Evolutionary conservation across 305 asterid genomes (phyloP).

Genomic region (Solanum hybrid): DNA sequence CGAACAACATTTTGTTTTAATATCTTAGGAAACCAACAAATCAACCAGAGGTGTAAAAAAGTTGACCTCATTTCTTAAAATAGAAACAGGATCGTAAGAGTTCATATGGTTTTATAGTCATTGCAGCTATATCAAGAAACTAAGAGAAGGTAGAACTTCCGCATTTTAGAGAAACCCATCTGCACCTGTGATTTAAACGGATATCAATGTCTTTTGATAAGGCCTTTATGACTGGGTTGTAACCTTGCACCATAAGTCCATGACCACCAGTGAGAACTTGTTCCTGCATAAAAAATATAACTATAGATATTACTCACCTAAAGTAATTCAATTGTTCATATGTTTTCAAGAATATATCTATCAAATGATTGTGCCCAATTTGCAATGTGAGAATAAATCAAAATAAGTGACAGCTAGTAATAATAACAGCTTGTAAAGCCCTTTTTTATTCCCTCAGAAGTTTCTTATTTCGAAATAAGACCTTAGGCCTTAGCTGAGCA

Average conservation of each 20-base stretch:
- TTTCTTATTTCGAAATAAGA: background rate
- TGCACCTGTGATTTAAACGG: constrained; percentile 84
- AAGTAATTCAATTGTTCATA: background rate
- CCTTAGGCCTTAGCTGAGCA: background rate
- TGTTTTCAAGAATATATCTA: background rate
- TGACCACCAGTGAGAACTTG: constrained; percentile 95
- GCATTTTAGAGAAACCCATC: background rate
- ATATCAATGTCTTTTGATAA: constrained; percentile 40
- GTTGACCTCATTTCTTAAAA: background rate
- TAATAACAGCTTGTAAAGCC: background rate
- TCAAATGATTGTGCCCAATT: background rate
- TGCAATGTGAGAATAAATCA: background rate
- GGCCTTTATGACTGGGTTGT: constrained; percentile 69
- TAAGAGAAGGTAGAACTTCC: background rate
- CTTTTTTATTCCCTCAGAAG: no score
- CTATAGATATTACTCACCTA: background rate
- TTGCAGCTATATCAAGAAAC: background rate
- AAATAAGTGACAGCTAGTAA: background rate
- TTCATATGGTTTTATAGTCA: background rate
- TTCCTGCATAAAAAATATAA: constrained; percentile 44
- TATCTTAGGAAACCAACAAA: background rate
- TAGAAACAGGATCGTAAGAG: background rate
- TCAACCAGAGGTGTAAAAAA: background rate
- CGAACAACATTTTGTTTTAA: background rate
- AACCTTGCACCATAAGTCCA: constrained; percentile 98